Conservation (phyloP, 805 yeast species). For the Kockiozyma suomiensis region DNA sequence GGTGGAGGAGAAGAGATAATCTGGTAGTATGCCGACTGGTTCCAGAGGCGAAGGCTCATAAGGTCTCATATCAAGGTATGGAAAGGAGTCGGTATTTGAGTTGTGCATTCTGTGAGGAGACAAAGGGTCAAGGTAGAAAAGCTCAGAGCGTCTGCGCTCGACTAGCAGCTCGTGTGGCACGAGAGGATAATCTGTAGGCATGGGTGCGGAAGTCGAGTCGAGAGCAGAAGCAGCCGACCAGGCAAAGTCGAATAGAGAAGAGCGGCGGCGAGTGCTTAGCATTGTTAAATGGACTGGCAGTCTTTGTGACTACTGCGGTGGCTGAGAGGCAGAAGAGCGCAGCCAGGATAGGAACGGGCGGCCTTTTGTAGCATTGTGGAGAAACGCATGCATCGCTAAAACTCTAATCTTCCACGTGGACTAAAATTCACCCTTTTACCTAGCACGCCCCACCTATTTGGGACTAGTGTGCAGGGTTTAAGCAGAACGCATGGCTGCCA, state of each 20-base stretch:
- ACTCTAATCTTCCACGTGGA: constrained; percentile 11
- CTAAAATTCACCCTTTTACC: neutral
- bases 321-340: neutral
- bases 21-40: constrained; percentile 8
- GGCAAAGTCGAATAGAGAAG: constrained; percentile 20
- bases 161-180: constrained; percentile 8
- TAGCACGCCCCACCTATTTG: neutral
- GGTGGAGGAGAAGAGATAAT: neutral
- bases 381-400: neutral
- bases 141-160: constrained; percentile 19
- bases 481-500: constrained; percentile 12
- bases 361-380: constrained; percentile 4
- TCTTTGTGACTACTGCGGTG: neutral
- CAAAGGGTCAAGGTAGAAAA: constrained; percentile 1
- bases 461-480: neutral
- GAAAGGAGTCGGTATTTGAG: neutral
- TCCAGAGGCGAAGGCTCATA: neutral
- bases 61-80: neutral
- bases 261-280: constrained; percentile 15
- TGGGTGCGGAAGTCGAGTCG: constrained; percentile 9
- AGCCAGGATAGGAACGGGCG: neutral
- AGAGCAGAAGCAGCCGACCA: constrained; percentile 24
- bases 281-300: neutral
- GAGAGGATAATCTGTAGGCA: neutral
- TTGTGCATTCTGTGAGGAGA: neutral